Base-by-base conservation (phyloP, 805 yeast genomes). In the Candida taoyuanica region DNA sequence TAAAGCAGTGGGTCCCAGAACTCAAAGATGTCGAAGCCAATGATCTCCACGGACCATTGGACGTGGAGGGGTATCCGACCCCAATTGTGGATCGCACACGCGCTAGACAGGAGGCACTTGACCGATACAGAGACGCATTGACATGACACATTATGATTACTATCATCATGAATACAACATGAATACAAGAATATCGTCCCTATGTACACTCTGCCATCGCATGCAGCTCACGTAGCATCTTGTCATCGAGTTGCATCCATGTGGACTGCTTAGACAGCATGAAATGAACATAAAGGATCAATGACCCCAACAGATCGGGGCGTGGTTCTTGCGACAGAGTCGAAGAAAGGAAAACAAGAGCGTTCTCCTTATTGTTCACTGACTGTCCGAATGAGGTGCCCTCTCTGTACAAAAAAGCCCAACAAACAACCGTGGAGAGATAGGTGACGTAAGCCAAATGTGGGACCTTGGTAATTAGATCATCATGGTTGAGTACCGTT, bases 1-100 rank as follows among this genome's bases (percentile, higher is more conserved):
- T 75, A 36, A 60, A 63, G 27, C 50, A 59, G 34, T 73, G 79
- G 78, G 64, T 74, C 2, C 76, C 74, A 3, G 78, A 73, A 41
- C 54, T 73, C n/a, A 50, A 40, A 13, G 33, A 41, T n/a, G 38
- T 40, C 8, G 47, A 50, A 7, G 41, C 50, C 11, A 46, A 46
- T 13, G 49, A 40, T 15, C 57, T 55, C 3, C 62, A 57, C 27
- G 56, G 52, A 3, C 53, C 57, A 3, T 13, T 34, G 14, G 29
- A 25, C 18, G 53, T 56, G 23, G 54, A 60, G 12, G 62, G 60
- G 2, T 71, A 70, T 37, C 72, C 72, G 3, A 47, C 49, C 21
- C 75, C 78, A 2, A 68, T 73, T 17, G 70, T 67, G 12, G 67
- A 67, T 46, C 65, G 70, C 40, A 58, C 61, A 36, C 47, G 49